Evolutionary conservation across 495 filamentous ascomycete genomes (phyloP), one percentile per base, ranked within the genome.

Genomic region (Xylaria acuta): DNA sequence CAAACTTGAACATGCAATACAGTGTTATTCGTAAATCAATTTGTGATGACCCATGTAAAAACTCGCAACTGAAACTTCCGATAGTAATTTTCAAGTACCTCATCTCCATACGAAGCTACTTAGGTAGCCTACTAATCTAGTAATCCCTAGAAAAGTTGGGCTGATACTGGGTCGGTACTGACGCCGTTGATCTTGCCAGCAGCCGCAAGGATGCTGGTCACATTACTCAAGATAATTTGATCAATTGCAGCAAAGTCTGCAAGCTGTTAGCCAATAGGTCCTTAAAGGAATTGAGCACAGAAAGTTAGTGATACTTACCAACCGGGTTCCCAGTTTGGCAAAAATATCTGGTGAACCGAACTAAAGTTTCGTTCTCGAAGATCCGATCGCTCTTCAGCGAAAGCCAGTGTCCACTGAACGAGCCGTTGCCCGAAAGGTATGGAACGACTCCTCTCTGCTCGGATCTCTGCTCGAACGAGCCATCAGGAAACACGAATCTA

Each of bases 291-390:
- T 47, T 22, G 3, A 14, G 5, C 11, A 34, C 20, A 4, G 3
- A 5, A n/a, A 40, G 12, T 5, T 6, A n/a, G 41, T 34, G 38
- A 11, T 7, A 51, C 51, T 49, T 51, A 72, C 62, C n/a, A 30
- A 59, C 30, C 11, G 70, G 70, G 60, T 66, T 54, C 32, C 70
- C 70, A 18, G 70, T 72, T 11, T 72, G 62, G 51, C 70, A 72
- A 41, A 64, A 27, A 20, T 72, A 72, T 22, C 27, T 40, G 41
- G 6, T 65, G 11, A 38, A 20, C 20, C 14, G 36, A 51, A 72
- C 63, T 14, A 67, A 38, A 6, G 70, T 72, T 27, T 60, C 20
- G 41, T 67, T 72, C 63, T 66, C 36, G 22, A 72, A 72, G 20
- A 66, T 32, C 30, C 70, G 62, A 30, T 30, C 34, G 9, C 70